Base-by-base conservation (phyloP, 1,284 basidiomycete genomes). In the Earliella scabrosa region DNA sequence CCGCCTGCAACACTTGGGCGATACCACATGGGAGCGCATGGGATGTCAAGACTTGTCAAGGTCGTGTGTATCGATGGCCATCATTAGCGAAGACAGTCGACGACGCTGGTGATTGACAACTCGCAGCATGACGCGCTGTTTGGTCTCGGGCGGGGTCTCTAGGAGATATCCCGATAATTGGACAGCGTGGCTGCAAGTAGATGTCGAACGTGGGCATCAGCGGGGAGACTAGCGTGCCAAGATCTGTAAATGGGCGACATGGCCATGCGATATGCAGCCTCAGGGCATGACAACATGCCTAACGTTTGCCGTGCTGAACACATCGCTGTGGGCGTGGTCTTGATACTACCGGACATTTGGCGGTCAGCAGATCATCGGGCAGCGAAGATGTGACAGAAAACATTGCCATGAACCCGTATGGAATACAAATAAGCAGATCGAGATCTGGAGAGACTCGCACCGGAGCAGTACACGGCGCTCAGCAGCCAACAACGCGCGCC, bases 401-500 rank as follows among this genome's bases (percentile, higher is more conserved):
- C 31, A 43, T 18, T 35, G 52, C 14, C 18, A 58, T 50, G 26
- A 47, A 50, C 36, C 50, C 40, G 31, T 52, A 57, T 40, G 52
- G 56, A 50, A 59, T 59, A 63, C 61, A 63, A 13, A 38, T 44
- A 41, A 52, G 44, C 29, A 36, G 21, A 54, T 50, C 49, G 54
- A 55, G 52, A 59, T 56, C 60, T 57, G 54, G 46, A 36, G 49
- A 49, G 54, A 50, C 51, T 54, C 52, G 57, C 54, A 56, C 60
- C 56, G 44, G 34, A 39, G 20, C 43, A 60, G 45, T 27, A 43
- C 35, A 23, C 52, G 26, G 29, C 26, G 38, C 48, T 36, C 27
- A 45, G 27, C 52, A 24, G 27, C 52, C 52, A 45, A 35, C 38
- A 46, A 43, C 39, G 20, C 10, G 5, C n/a, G 18, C 21, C 20